Conservation (phyloP, 2,329 filamentous ascomycete genomes). For the Colletotrichum higginsianum region DNA sequence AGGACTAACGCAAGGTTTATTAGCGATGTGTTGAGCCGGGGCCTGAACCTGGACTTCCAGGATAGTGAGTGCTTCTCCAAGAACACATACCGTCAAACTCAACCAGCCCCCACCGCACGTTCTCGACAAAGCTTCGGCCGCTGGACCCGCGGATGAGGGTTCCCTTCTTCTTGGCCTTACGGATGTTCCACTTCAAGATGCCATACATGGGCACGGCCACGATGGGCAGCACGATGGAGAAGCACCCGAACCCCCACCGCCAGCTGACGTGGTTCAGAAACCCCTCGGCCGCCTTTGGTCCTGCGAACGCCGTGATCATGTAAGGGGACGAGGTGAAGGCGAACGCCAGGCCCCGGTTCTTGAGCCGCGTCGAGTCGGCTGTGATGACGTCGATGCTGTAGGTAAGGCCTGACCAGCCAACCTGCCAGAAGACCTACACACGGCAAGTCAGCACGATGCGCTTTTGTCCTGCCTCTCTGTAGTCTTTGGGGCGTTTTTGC, state of each 20-base stretch:
- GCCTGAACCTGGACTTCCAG: too few relatives aligned
- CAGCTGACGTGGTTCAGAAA: conserved; percentile 51
- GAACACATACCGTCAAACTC: conserved; percentile 69
- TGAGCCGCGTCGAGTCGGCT: conserved; percentile 69
- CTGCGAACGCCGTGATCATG: conserved; percentile 60
- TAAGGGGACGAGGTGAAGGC: conserved; percentile 59
- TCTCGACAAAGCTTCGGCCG: conserved; percentile 62
- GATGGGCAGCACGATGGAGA: conserved; percentile 71
- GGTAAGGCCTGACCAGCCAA: conserved; percentile 72
- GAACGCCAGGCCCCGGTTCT: conserved; percentile 56
- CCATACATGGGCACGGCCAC: conserved; percentile 69
- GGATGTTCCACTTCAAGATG: conserved; percentile 68
- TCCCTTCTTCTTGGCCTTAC: conserved; percentile 69
- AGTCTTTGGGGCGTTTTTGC: too few relatives aligned
- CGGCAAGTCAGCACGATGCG: not conserved
- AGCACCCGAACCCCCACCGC: conserved; percentile 68
- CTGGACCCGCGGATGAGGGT: conserved; percentile 55
- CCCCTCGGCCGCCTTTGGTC: conserved; percentile 51
- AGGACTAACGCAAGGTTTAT: not conserved
- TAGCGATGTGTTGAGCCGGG: not conserved
- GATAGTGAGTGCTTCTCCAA: not conserved
- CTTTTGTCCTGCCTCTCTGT: too few relatives aligned
- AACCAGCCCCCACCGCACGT: conserved; percentile 63
- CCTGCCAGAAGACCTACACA: conserved; percentile 71
- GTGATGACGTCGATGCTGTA: conserved; percentile 77